Conservation (phyloP, 805 yeast genomes). For the Schizosaccharomyces cryophilus region DNA sequence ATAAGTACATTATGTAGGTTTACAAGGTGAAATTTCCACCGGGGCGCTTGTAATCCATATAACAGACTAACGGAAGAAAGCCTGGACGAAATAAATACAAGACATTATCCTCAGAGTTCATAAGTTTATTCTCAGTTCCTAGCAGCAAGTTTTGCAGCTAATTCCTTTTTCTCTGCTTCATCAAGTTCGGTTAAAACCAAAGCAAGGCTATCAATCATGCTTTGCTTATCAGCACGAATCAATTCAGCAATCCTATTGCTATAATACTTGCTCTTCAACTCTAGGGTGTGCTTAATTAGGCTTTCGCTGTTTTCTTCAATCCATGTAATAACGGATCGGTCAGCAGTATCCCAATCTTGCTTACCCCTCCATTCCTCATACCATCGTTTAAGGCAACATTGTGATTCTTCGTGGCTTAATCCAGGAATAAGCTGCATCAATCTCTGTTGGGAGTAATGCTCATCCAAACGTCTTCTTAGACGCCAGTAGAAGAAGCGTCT, state of each 20-base stretch:
- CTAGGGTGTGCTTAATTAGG: not conserved
- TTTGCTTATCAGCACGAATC: not conserved
- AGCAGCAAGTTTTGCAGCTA: not conserved
- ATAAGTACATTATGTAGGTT: too few species aligned
- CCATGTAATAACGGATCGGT: not conserved
- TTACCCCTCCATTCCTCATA: not conserved
- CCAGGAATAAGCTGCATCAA: conserved; percentile 30
- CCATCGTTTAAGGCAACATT: not conserved
- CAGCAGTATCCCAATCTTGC: not conserved
- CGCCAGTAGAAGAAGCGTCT: conserved; percentile 99
- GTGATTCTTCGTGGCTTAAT: not conserved
- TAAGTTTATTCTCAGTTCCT: not conserved
- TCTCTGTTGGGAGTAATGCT: conserved; percentile 61
- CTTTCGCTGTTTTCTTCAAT: not conserved
- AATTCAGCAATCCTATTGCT: not conserved
- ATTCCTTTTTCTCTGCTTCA: not conserved
- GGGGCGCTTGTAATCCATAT: too few species aligned
- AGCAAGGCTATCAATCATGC: not conserved
- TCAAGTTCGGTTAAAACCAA: not conserved
- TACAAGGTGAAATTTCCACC: too few species aligned
- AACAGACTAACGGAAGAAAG: too few species aligned
- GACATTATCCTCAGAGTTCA: not conserved
- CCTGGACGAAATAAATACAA: too few species aligned
- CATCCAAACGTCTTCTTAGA: conserved; percentile 80
- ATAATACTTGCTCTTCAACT: not conserved